Evolutionary conservation across 257 asterid species (phyloP).

Genomic region (Scutellaria barbata): DNA sequence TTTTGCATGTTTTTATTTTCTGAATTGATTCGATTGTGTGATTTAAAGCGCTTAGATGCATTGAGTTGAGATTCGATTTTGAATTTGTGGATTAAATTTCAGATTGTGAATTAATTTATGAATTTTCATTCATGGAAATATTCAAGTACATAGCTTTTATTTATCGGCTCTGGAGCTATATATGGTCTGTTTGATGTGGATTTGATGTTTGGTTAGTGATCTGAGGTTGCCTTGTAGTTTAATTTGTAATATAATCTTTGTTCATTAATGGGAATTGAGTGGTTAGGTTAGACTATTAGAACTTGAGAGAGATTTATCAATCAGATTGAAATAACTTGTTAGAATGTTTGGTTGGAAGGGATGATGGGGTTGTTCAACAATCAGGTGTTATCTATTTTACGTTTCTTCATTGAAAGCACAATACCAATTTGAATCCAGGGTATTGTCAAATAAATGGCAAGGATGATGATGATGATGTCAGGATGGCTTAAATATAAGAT

Average conservation of each 20-base stretch:
- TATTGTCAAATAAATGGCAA: neutral
- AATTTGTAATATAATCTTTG: neutral
- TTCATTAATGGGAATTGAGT: slow-evolving; percentile 5
- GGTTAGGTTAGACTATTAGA: slow-evolving; percentile 2
- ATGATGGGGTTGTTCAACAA: slow-evolving; percentile 2
- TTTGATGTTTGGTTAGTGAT: slow-evolving; percentile 2
- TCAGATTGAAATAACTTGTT: neutral
- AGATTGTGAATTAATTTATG: slow-evolving; percentile 19
- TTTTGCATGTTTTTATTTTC: neutral
- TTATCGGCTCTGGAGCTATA: slow-evolving; percentile 8
- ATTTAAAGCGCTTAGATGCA: slow-evolving; percentile 11
- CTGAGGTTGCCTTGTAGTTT: slow-evolving; percentile 16
- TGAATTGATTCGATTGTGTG: slow-evolving; percentile 17
- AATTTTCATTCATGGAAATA: neutral
- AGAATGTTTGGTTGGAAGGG: slow-evolving; percentile 6
- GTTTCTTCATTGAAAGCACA: neutral
- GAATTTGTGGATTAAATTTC: neutral
- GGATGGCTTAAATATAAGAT: no score
- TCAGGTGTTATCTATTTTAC: neutral
- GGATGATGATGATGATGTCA: no score
- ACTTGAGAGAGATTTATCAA: neutral
- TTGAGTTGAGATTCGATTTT: neutral
- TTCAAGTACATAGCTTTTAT: neutral
- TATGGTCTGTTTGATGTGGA: slow-evolving; percentile 10
- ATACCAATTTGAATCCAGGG: slow-evolving; percentile 9